Evolutionary conservation across 345 rosid genomes (phyloP), one percentile per base, ranked within the genome.

Genomic region (Eutrema japonicum): DNA sequence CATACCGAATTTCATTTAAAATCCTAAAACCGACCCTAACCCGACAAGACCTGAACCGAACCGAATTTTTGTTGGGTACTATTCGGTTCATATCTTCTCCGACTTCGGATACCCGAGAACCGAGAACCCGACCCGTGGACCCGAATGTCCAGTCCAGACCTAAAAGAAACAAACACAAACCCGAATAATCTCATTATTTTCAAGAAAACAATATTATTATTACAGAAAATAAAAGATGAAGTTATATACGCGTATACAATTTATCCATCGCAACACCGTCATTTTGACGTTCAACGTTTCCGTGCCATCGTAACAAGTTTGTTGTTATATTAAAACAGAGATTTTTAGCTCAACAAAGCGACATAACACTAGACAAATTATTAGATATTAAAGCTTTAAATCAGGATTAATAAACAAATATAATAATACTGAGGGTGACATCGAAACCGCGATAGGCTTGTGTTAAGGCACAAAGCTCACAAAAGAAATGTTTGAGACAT

Each of bases 401-500:
- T 45, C 14, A 41, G 29, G 40, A 69, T 56, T 10, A 55, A 29
- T 36, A 45, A 37, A 54, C 2, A 60, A 27, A 37, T 41, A 40
- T 9, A 60, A 38, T 22, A 55, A 61, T 56, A 82, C 84, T 84
- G 9, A 52, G 83, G 13, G 88, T 64, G 79, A 86, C 66, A 76
- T 91, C 84, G 26, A 83, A 86, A 53, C 97, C 95, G 3, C 72
- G 76, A 51, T 89, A 89, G 65, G 80, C 83, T 76, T 89, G 89
- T 13, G 88, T 85, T 68, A 91, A 62, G 3, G 91, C 85, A 62
- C 97, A 87, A 42, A n/a, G n/a, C n/a, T n/a, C n/a, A n/a, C n/a
- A n/a, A n/a, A n/a, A n/a, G n/a, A n/a, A n/a, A n/a, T n/a, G n/a
- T n/a, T n/a, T n/a, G n/a, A n/a, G n/a, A n/a, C n/a, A n/a, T n/a